Evolutionary conservation across 140 eudicot genomes (phyloP).

Genomic region (Stevia rebaudiana): DNA sequence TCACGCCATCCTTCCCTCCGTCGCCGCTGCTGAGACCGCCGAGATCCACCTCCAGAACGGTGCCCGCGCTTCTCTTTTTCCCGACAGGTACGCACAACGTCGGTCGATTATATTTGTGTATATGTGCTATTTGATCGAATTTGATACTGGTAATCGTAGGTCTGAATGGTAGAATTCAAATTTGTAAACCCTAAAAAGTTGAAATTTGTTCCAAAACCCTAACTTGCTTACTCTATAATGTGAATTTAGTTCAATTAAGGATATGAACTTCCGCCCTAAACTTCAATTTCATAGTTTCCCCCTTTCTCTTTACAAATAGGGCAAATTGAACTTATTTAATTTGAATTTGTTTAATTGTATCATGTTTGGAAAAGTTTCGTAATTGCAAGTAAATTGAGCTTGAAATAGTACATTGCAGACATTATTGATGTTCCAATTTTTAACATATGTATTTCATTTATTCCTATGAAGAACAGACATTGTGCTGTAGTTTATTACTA

Average conservation of each 20-base stretch:
- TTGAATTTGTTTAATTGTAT: neutral
- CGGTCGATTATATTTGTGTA: neutral
- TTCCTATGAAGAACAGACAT: neutral
- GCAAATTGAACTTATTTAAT: neutral
- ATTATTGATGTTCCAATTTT: neutral
- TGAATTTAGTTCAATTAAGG: slow-evolving; percentile 4
- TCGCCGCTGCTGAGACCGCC: slow-evolving; percentile 71
- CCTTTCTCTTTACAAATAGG: neutral
- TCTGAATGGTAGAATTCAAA: slow-evolving; percentile 4
- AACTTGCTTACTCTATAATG: neutral
- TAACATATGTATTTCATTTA: neutral
- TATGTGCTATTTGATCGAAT: neutral
- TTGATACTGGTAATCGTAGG: slow-evolving; percentile 8
- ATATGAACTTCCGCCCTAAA: slow-evolving; percentile 6
- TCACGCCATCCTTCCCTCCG: slow-evolving; percentile 72
- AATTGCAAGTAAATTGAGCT: neutral
- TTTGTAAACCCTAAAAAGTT: slow-evolving; percentile 22
- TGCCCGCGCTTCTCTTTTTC: slow-evolving; percentile 59
- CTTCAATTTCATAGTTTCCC: neutral
- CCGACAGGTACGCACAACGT: slow-evolving; percentile 51
- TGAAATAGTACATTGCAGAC: neutral
- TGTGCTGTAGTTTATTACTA: too few species aligned
- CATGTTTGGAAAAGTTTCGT: neutral
- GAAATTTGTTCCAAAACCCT: neutral
- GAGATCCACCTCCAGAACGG: slow-evolving; percentile 82